Evolutionary conservation across 805 yeast genomes (phyloP).

Genomic region (Kuraishia hungarica): DNA sequence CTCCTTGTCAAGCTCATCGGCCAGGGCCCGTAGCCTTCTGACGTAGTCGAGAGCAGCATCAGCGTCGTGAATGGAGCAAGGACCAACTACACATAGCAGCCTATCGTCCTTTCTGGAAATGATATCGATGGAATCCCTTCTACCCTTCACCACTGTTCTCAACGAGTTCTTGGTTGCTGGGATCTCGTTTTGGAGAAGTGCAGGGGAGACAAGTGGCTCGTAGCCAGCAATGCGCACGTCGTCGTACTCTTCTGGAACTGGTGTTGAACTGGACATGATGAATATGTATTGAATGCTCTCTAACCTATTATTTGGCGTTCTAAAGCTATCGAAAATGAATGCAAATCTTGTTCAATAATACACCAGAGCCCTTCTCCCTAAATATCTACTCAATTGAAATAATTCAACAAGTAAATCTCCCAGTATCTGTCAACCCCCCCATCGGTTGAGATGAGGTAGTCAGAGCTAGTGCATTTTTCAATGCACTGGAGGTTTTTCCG

Average conservation of each 20-base stretch:
- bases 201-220: constrained; percentile 95
- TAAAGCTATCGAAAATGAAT: too few species aligned
- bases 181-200: constrained; percentile 77
- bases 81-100: constrained; percentile 85
- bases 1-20: constrained; percentile 62
- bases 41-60: constrained; percentile 88
- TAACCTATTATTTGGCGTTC: too few species aligned
- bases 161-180: constrained; percentile 57
- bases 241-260: constrained; percentile 58
- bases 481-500: not conserved
- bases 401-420: too few species aligned
- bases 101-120: constrained; percentile 82
- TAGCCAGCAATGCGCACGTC: constrained; percentile 79
- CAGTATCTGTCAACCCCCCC: too few species aligned
- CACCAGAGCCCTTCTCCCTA: too few species aligned
- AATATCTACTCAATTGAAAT: too few species aligned
- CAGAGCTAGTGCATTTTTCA: not conserved
- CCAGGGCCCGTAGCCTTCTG: constrained; percentile 45
- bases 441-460: not conserved
- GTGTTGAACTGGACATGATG: constrained; percentile 22
- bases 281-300: not conserved
- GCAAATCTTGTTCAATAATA: too few species aligned
- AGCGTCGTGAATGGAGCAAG: constrained; percentile 96
- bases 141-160: constrained; percentile 61
- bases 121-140: constrained; percentile 67